A percentile compares a stretch with the other conserved stretches of the same genome.
Conservation (phyloP, 441 rosid genomes). For the Biscutella auriculata region DNA sequence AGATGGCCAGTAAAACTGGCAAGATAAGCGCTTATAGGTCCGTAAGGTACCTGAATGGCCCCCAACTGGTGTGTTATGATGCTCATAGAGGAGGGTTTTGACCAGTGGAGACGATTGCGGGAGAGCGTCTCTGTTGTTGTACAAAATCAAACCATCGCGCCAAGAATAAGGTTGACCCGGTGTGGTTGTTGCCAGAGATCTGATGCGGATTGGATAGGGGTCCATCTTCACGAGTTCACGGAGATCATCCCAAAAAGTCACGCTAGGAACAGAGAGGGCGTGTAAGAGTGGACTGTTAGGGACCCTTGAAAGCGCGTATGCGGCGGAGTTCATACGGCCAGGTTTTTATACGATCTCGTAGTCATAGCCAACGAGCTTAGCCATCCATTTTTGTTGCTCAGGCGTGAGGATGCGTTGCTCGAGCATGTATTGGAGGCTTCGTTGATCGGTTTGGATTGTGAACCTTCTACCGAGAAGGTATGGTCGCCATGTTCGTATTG, state of each 20-base stretch:
- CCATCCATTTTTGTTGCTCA: neutral
- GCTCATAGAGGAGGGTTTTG: too few species aligned
- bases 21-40: neutral
- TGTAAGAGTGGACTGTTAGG: too few species aligned
- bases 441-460: neutral
- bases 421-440: neutral
- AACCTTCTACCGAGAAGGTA: neutral
- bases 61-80: too few species aligned
- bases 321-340: too few species aligned
- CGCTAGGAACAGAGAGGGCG: too few species aligned
- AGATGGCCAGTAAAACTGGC: neutral
- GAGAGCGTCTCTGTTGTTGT: neutral
- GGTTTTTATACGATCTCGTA: neutral
- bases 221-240: too few species aligned
- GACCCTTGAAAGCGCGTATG: too few species aligned
- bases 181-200: too few species aligned
- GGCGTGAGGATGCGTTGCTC: neutral
- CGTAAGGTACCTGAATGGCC: neutral
- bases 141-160: neutral
- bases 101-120: neutral
- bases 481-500: neutral
- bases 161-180: neutral
- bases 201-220: too few species aligned
- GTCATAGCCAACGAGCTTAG: neutral
- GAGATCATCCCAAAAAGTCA: too few species aligned